Conservation (phyloP, 179 eudicot genomes). For the Sideroxylon spinosum region DNA sequence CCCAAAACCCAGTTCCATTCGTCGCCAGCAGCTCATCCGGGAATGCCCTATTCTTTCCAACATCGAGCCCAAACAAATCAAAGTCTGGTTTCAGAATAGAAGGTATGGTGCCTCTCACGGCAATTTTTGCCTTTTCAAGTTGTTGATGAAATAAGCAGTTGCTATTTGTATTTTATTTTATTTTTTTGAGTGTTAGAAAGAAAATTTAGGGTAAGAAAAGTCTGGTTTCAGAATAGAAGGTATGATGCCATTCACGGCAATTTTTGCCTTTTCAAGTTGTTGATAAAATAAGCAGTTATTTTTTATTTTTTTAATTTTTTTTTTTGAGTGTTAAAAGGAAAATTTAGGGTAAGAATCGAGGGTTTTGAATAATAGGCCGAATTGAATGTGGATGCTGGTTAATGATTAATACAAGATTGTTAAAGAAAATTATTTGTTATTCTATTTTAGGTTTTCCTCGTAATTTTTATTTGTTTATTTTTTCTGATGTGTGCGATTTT, state of each 20-base stretch:
- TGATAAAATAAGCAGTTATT: no score
- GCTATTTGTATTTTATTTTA: no score
- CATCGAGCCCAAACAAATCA: constrained; percentile 93
- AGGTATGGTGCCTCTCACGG: constrained; percentile 33
- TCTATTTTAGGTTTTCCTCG: background rate
- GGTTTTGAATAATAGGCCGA: background rate
- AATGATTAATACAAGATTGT: background rate
- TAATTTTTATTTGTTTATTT: background rate
- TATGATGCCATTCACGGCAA: constrained; percentile 9
- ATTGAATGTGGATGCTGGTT: background rate
- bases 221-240: constrained; percentile 96
- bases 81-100: constrained; percentile 95
- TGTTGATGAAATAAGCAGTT: background rate
- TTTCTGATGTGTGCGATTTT: no score
- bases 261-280: background rate
- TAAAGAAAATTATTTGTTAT: background rate
- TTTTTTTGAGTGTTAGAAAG: no score
- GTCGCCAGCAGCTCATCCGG: constrained; percentile 94
- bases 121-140: background rate
- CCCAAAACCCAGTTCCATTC: constrained; percentile 92
- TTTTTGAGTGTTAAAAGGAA: background rate
- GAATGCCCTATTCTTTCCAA: constrained; percentile 92
- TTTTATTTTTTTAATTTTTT: no score
- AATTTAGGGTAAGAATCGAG: background rate
- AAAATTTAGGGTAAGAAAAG: no score